Conservation (phyloP, 2,329 filamentous ascomycete genomes). For the Incumbomyces lentus region DNA sequence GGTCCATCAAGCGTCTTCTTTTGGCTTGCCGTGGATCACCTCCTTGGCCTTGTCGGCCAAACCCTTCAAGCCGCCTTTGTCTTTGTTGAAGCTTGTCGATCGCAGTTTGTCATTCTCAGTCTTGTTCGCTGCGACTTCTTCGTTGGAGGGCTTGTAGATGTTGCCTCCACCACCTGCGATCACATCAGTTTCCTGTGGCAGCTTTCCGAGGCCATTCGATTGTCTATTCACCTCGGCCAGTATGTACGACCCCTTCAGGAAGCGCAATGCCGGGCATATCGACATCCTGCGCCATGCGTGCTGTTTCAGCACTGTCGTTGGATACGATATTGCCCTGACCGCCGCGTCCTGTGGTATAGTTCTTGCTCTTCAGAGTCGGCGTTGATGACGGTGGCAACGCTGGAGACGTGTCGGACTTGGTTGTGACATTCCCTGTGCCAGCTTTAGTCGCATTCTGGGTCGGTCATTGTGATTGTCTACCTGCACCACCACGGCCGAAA, state of each 20-base stretch:
- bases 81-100: slow-evolving; percentile 21
- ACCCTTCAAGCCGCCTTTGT: slow-evolving; percentile 27
- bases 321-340: slow-evolving; percentile 83
- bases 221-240: slow-evolving; percentile 31
- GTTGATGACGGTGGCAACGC: slow-evolving; percentile 61
- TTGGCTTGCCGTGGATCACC: slow-evolving; percentile 6
- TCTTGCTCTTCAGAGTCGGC: slow-evolving; percentile 69
- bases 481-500: slow-evolving; percentile 18
- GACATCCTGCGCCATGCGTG: slow-evolving; percentile 75
- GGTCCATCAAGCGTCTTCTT: not conserved
- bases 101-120: slow-evolving; percentile 24
- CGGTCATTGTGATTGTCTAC: slow-evolving; percentile 6
- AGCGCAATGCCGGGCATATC: slow-evolving; percentile 39
- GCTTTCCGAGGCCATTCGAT: not conserved
- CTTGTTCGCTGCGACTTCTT: slow-evolving; percentile 23
- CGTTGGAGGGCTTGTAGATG: slow-evolving; percentile 18
- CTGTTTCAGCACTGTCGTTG: slow-evolving; percentile 52
- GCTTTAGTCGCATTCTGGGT: not conserved
- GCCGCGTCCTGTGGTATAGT: slow-evolving; percentile 82
- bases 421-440: slow-evolving; percentile 51
- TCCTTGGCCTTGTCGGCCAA: slow-evolving; percentile 47
- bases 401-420: slow-evolving; percentile 40
- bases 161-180: slow-evolving; percentile 22
- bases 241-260: slow-evolving; percentile 31
- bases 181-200: not conserved